These are phyloP conservation scores for Linderina pennispora DNA, from an alignment of 192 early-diverging fungal species.

Conservation along the genomic window DNA sequence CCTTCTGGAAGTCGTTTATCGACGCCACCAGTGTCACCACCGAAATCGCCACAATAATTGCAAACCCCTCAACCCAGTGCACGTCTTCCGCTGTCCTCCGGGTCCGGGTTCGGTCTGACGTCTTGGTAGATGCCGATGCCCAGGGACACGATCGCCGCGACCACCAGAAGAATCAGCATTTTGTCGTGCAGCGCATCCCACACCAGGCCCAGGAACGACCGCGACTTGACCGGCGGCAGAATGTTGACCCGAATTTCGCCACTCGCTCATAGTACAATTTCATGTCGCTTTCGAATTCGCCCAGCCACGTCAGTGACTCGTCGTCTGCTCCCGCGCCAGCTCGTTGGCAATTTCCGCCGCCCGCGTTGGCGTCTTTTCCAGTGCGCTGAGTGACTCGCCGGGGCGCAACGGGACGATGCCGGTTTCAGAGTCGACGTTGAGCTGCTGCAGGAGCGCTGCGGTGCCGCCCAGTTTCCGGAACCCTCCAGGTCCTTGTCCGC, in stretches of 20 bases:
- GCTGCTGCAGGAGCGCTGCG: constrained; percentile 11
- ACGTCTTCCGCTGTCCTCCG: constrained; percentile 45
- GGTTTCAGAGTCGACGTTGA: constrained; percentile 17
- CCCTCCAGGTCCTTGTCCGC: constrained; percentile 27
- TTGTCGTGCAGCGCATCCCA: constrained; percentile 81
- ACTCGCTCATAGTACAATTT: constrained; percentile 50
- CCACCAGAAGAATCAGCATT: constrained; percentile 68
- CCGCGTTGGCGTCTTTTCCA: background rate
- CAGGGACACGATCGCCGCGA: constrained; percentile 75
- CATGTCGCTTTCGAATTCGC: constrained; percentile 36
- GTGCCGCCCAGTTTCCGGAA: constrained; percentile 39
- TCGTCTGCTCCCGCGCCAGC: constrained; percentile 27
- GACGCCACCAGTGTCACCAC: constrained; percentile 75
- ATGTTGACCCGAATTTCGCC: constrained; percentile 63
- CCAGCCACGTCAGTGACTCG: constrained; percentile 24
- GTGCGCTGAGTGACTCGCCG: no score
- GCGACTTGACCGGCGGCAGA: constrained; percentile 61
- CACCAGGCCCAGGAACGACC: constrained; percentile 66
- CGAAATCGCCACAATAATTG: constrained; percentile 71
- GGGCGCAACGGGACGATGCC: constrained; percentile 29
- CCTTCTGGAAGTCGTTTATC: constrained; percentile 83
- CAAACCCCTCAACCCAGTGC: constrained; percentile 83
- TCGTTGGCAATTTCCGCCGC: constrained; percentile 22
- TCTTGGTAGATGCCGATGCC: constrained; percentile 79
- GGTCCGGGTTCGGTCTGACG: constrained; percentile 46